A percentile compares a stretch with the other conserved stretches of the same genome.
Conservation (phyloP, 352 stramenopile species). For the Globisporangium acanthophoron region DNA sequence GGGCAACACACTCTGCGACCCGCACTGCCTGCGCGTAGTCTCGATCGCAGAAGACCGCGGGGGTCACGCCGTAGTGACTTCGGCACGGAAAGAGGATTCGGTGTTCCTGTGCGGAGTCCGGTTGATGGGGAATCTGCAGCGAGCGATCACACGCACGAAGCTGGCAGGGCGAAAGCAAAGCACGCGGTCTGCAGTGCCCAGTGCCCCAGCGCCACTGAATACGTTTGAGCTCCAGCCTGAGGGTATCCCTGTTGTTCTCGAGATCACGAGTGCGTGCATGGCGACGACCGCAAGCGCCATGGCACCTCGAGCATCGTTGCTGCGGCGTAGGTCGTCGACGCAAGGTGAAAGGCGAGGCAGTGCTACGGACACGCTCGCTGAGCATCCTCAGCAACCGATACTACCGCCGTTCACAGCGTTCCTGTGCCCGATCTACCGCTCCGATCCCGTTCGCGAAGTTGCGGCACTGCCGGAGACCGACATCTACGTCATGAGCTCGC, state of each 20-base stretch:
- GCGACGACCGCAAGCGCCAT: not conserved
- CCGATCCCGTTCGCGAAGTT: not conserved
- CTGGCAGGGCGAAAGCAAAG: conserved; percentile 1
- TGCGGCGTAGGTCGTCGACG: not conserved
- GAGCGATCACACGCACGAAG: conserved; percentile 15
- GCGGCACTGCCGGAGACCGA: conserved; percentile 7
- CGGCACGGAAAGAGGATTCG: conserved; percentile 9
- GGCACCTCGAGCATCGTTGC: not conserved
- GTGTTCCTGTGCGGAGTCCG: conserved; percentile 25
- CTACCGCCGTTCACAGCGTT: conserved; percentile 9
- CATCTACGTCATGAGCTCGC: conserved; percentile 19
- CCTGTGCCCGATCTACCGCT: conserved; percentile 22
- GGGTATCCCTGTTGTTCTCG: conserved; percentile 25
- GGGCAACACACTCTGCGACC: conserved; percentile 24
- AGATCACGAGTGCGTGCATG: conserved; percentile 26
- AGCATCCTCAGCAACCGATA: not conserved
- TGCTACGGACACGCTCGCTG: not conserved
- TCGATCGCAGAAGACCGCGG: conserved; percentile 35
- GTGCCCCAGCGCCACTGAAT: not conserved
- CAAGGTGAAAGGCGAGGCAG: not conserved
- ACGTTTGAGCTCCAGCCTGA: conserved; percentile 11
- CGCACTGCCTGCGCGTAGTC: conserved; percentile 31
- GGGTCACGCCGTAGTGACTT: not conserved
- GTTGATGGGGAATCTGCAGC: conserved; percentile 27
- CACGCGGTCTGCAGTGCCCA: not conserved